These are phyloP conservation scores for Penicillium soppii DNA, from an alignment of 495 filamentous ascomycete genomes.

Conservation along the genomic window DNA sequence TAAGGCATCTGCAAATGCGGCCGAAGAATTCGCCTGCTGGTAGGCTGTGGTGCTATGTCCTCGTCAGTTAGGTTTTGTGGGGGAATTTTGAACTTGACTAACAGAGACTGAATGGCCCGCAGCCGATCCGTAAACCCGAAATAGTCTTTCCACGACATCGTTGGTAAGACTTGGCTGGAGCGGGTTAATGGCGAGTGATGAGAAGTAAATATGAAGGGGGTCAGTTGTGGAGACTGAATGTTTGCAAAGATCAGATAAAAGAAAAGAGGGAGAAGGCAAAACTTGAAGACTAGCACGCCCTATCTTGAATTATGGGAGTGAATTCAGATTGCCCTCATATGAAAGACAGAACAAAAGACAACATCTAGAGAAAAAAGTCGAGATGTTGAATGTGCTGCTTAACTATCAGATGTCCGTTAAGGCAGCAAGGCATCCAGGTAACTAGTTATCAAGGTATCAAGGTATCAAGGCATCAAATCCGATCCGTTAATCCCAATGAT, in stretches of 20 bases:
- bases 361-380: too few relatives aligned
- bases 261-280: too few relatives aligned
- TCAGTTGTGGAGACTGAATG: too few relatives aligned
- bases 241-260: too few relatives aligned
- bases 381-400: too few relatives aligned
- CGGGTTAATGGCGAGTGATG: neutral
- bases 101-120: conserved; percentile 47
- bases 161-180: neutral
- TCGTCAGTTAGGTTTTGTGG: conserved; percentile 9
- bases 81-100: conserved; percentile 12
- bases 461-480: neutral
- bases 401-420: neutral
- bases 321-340: too few relatives aligned
- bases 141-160: conserved; percentile 42
- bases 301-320: too few relatives aligned
- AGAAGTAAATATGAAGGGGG: neutral
- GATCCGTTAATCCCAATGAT: conserved; percentile 6
- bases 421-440: neutral
- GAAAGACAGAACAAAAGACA: too few relatives aligned
- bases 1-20: conserved; percentile 43
- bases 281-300: too few relatives aligned
- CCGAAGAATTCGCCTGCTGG: conserved; percentile 35
- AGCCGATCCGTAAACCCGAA: conserved; percentile 55
- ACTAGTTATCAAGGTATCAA: too few relatives aligned
- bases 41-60: conserved; percentile 45